These are phyloP conservation scores for Trichocladium antarcticum DNA, from an alignment of 495 filamentous ascomycete species.

Conservation along the genomic window DNA sequence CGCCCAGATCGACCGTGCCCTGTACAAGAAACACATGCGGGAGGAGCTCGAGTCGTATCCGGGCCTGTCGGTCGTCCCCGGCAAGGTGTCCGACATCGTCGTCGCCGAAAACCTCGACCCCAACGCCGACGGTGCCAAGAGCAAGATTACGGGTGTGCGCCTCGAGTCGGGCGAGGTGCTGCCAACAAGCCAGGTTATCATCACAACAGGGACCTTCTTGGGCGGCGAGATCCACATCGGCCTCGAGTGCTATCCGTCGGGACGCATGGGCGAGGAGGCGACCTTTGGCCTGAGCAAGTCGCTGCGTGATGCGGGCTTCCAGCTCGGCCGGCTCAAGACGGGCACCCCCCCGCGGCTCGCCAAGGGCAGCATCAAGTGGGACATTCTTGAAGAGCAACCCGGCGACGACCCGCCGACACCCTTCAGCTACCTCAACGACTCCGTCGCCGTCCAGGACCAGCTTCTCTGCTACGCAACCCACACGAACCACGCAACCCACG, in stretches of 20 bases:
- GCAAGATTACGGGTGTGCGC: slow-evolving; percentile 72
- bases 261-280: slow-evolving; percentile 87
- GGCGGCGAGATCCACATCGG: slow-evolving; percentile 97
- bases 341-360: slow-evolving; percentile 87
- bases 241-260: slow-evolving; percentile 69
- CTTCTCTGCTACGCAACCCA: slow-evolving; percentile 72
- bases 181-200: slow-evolving; percentile 68
- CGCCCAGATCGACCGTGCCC: slow-evolving; percentile 85
- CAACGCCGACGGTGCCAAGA: slow-evolving; percentile 43
- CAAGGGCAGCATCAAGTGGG: slow-evolving; percentile 71
- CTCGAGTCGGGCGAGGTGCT: slow-evolving; percentile 85
- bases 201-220: slow-evolving; percentile 92
- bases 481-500: slow-evolving; percentile 73
- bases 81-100: slow-evolving; percentile 87
- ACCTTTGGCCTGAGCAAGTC: slow-evolving; percentile 92
- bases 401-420: slow-evolving; percentile 82
- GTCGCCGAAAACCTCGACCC: slow-evolving; percentile 41
- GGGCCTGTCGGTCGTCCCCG: slow-evolving; percentile 67
- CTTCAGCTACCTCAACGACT: slow-evolving; percentile 80
- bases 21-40: slow-evolving; percentile 88
- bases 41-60: slow-evolving; percentile 69
- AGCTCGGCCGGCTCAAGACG: slow-evolving; percentile 85
- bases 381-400: slow-evolving; percentile 53
- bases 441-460: slow-evolving; percentile 67
- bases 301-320: slow-evolving; percentile 77